These are phyloP conservation scores for Aegilops bicornis DNA, from an alignment of 176 grass and related monocot genomes.

Conservation along the genomic window DNA sequence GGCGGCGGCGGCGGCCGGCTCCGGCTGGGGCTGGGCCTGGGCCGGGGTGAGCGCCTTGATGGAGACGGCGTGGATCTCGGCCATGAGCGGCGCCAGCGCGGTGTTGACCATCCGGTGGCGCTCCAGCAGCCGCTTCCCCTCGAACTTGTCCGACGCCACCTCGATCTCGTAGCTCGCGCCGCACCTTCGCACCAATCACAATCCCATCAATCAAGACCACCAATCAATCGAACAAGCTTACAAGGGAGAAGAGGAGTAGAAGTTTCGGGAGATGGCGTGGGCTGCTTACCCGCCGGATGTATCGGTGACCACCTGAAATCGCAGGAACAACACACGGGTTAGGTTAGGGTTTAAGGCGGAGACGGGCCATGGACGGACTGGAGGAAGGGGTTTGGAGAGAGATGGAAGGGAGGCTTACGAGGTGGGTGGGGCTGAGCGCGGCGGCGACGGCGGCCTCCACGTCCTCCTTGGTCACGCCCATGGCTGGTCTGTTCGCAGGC, in stretches of 20 bases:
- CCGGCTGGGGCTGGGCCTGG: conserved; percentile 59
- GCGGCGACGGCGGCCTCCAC: conserved; percentile 77
- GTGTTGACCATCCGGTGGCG: conserved; percentile 91
- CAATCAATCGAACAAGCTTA: background rate
- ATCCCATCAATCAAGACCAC: background rate
- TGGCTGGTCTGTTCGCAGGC: background rate
- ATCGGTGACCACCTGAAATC: conserved; percentile 77
- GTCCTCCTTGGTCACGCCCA: conserved; percentile 88
- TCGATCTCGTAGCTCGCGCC: conserved; percentile 89
- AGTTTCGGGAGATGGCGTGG: background rate
- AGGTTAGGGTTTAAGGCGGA: conserved; percentile 48
- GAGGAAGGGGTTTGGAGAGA: background rate
- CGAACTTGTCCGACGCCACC: conserved; percentile 91
- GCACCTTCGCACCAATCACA: conserved; percentile 50
- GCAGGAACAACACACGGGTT: background rate
- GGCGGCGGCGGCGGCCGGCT: conserved; percentile 13
- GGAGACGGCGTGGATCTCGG: conserved; percentile 91
- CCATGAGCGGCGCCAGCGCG: conserved; percentile 79
- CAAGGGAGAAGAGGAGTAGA: background rate
- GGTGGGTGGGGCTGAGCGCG: conserved; percentile 65
- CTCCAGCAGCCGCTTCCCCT: conserved; percentile 95
- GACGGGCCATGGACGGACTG: background rate
- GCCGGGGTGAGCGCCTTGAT: conserved; percentile 91
- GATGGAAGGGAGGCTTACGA: conserved; percentile 39
- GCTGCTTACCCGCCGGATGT: conserved; percentile 88